Percentiles rank a stretch among this genome's conserved stretches.
Evolutionary conservation across 2,329 filamentous ascomycete genomes (phyloP).

Genomic region (Ascochyta koolunga): DNA sequence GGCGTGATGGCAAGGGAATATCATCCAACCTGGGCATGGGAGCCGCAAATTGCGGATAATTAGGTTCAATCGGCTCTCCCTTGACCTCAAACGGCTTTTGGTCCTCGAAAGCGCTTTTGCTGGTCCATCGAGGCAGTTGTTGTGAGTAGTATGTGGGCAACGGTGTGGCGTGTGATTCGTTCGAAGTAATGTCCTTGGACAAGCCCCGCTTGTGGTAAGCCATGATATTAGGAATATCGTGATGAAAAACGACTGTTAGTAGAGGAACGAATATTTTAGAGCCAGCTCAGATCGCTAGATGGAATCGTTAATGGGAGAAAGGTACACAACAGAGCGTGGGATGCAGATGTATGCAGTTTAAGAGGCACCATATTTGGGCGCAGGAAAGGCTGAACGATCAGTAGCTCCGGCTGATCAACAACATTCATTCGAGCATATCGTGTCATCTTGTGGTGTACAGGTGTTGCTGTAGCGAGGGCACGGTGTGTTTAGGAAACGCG

Average conservation of each 20-base stretch:
- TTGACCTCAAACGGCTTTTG: slow-evolving; percentile 6
- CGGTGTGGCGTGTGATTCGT: slow-evolving; percentile 23
- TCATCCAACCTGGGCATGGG: slow-evolving; percentile 10
- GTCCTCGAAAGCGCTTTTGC: slow-evolving; percentile 17
- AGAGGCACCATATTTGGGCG: background rate
- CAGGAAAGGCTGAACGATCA: slow-evolving; percentile 1
- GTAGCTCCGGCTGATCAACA: slow-evolving; percentile 1
- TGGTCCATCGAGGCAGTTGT: slow-evolving; percentile 14
- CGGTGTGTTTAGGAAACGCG: slow-evolving; percentile 11
- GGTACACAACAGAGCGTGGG: background rate
- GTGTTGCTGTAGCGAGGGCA: slow-evolving; percentile 2
- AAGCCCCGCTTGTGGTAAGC: slow-evolving; percentile 12
- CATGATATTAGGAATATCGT: slow-evolving; percentile 7
- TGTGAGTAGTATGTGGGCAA: slow-evolving; percentile 32
- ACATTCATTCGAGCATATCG: slow-evolving; percentile 1
- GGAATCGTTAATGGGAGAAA: background rate
- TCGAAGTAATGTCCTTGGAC: slow-evolving; percentile 24
- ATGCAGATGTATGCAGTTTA: background rate
- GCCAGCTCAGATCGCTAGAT: slow-evolving; percentile 1
- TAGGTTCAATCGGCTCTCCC: slow-evolving; percentile 16
- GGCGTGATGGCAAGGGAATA: slow-evolving; percentile 14
- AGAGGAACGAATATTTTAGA: background rate
- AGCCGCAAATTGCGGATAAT: slow-evolving; percentile 14
- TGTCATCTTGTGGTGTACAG: slow-evolving; percentile 2
- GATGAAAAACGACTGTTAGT: background rate